phyloP scores from a whole-genome alignment of 1,284 basidiomycete species.

The Ganoderma multipileum region DNA sequence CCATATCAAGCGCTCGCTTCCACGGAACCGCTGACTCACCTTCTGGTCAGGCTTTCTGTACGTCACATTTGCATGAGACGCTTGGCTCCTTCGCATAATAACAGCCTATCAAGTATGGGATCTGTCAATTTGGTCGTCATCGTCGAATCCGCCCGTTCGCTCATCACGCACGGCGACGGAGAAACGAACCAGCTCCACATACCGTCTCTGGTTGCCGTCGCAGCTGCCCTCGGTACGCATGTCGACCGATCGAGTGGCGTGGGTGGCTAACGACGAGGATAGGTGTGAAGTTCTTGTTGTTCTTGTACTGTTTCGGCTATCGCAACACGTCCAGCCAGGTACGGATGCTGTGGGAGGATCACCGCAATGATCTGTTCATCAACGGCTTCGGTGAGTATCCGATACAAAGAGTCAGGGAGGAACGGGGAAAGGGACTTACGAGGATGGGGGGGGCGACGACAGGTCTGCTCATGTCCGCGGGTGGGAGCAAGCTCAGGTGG shows the following conservation, averaged over 20 bases:
- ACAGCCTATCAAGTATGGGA: slow-evolving; percentile 66
- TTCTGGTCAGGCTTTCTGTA: slow-evolving; percentile 67
- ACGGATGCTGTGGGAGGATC: slow-evolving; percentile 94
- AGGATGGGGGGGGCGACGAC: slow-evolving; percentile 26
- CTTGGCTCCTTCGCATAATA: neutral
- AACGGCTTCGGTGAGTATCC: slow-evolving; percentile 71
- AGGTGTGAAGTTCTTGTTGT: slow-evolving; percentile 88
- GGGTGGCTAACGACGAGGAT: slow-evolving; percentile 20
- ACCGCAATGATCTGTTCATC: slow-evolving; percentile 89
- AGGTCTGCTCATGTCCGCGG: slow-evolving; percentile 91
- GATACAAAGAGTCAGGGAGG: neutral
- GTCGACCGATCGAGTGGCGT: neutral
- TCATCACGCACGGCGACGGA: slow-evolving; percentile 64
- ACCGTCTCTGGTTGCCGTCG: slow-evolving; percentile 84
- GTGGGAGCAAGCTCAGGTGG: slow-evolving; percentile 88
- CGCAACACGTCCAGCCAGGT: slow-evolving; percentile 89
- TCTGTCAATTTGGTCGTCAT: slow-evolving; percentile 87
- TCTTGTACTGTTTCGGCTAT: slow-evolving; percentile 86
- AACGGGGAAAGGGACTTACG: neutral
- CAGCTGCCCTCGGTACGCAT: slow-evolving; percentile 75
- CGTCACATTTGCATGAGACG: slow-evolving; percentile 35
- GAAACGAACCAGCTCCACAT: slow-evolving; percentile 79
- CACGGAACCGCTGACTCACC: neutral
- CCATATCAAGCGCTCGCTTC: neutral
- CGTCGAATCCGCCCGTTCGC: slow-evolving; percentile 80